These are phyloP conservation scores for Somion occarium DNA, from an alignment of 1,284 basidiomycete species.

Conservation along the genomic window DNA sequence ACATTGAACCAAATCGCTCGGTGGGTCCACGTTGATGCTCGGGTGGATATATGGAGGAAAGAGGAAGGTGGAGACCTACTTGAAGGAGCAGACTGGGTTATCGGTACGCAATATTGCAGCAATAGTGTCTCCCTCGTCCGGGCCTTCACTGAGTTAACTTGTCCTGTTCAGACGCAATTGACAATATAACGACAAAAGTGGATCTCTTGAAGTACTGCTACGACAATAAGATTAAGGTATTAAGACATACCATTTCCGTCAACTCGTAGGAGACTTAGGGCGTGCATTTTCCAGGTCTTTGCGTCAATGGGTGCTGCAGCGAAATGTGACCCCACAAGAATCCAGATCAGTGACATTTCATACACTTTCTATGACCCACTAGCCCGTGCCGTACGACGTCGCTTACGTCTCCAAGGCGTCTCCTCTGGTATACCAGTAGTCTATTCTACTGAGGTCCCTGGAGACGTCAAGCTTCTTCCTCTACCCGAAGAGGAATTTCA, in stretches of 20 bases:
- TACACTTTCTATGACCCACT: constrained; percentile 93
- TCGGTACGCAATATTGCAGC: constrained; percentile 46
- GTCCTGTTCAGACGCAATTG: constrained; percentile 73
- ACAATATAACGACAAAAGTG: constrained; percentile 95
- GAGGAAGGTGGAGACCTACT: constrained; percentile 70
- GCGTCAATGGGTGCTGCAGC: constrained; percentile 98
- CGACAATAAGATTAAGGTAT: constrained; percentile 67
- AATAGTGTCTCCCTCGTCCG: no score
- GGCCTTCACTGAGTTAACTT: constrained; percentile 9
- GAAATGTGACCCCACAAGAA: constrained; percentile 90
- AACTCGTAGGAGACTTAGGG: constrained; percentile 5
- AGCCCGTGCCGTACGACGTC: constrained; percentile 83
- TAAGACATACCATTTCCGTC: background rate
- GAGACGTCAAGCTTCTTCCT: constrained; percentile 85
- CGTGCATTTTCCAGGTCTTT: constrained; percentile 61
- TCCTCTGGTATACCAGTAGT: constrained; percentile 85
- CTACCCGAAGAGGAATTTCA: constrained; percentile 90
- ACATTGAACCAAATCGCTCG: constrained; percentile 67
- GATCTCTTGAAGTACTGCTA: constrained; percentile 85
- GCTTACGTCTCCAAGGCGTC: constrained; percentile 70
- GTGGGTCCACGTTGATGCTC: constrained; percentile 77
- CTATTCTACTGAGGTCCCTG: constrained; percentile 92
- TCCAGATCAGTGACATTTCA: constrained; percentile 95
- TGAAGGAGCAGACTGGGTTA: constrained; percentile 85
- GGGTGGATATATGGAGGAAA: constrained; percentile 80